Evolutionary conservation across 257 asterid genomes (phyloP).

Genomic region (Nicotiana noctiflora): DNA sequence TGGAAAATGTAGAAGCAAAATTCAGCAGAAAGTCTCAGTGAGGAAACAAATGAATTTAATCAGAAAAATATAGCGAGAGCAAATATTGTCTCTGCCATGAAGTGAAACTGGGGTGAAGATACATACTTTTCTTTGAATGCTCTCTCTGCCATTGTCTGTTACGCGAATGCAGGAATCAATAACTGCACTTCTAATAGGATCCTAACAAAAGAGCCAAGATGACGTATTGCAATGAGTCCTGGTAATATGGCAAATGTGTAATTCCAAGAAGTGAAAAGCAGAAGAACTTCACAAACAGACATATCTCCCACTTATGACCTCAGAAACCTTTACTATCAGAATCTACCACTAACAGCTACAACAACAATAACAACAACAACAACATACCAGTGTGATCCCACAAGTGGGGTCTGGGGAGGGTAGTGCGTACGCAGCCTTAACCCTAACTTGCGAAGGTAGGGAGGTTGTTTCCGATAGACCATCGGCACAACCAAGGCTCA

Average conservation of each 20-base stretch:
- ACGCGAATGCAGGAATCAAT: constrained; percentile 95
- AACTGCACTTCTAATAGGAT: constrained; percentile 88
- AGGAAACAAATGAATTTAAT: constrained; percentile 4
- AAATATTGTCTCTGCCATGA: not conserved
- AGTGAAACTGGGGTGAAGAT: constrained; percentile 9
- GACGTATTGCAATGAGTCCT: constrained; percentile 10
- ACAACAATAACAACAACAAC: too few species aligned
- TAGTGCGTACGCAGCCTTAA: too few species aligned
- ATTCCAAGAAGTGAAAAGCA: not conserved
- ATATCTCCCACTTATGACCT: not conserved
- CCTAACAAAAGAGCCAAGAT: constrained; percentile 36
- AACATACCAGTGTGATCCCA: too few species aligned
- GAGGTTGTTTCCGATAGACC: too few species aligned
- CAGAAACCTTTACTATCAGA: not conserved
- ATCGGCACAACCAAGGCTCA: too few species aligned
- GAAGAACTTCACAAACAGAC: not conserved
- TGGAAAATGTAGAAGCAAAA: constrained; percentile 29
- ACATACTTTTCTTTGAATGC: constrained; percentile 78
- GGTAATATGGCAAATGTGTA: not conserved
- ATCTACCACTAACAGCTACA: too few species aligned
- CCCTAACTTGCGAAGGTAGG: too few species aligned
- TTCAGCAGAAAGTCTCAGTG: constrained; percentile 5
- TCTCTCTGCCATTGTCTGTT: constrained; percentile 95
- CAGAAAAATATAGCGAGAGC: not conserved
- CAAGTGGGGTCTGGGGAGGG: too few species aligned